Percentiles rank a stretch among this genome's conserved stretches.
phyloP scores from a whole-genome alignment of 257 asterid genomes.

The Przewalskia tangutica region DNA sequence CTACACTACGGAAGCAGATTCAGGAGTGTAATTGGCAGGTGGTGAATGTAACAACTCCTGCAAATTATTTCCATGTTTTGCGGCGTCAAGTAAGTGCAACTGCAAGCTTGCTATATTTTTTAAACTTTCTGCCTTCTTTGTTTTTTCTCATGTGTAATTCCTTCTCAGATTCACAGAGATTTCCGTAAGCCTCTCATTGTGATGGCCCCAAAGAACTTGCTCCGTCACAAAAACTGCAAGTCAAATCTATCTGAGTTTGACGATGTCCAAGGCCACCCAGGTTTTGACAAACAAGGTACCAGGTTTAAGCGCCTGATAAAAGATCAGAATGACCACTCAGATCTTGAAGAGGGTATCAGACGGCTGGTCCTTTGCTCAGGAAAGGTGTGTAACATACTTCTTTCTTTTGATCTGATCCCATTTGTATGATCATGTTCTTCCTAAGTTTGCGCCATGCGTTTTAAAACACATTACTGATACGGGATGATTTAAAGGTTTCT shows the following conservation, averaged over 20 bases:
- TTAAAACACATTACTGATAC: background rate
- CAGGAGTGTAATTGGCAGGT: constrained; percentile 99
- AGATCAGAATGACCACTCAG: constrained; percentile 18
- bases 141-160: background rate
- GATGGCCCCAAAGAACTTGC: constrained; percentile 29
- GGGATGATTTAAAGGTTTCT: background rate
- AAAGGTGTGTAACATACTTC: constrained; percentile 11
- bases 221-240: constrained; percentile 25
- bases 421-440: background rate
- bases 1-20: constrained; percentile 81
- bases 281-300: constrained; percentile 26
- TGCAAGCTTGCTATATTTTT: background rate
- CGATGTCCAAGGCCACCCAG: constrained; percentile 23
- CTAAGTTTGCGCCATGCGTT: background rate
- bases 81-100: constrained; percentile 80
- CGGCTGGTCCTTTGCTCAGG: constrained; percentile 30
- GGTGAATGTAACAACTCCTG: constrained; percentile 97
- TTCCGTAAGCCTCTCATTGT: constrained; percentile 29
- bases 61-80: constrained; percentile 95
- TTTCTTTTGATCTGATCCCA: background rate
- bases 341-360: constrained; percentile 20
- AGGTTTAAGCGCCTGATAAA: constrained; percentile 21
- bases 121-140: background rate
- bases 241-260: constrained; percentile 22
- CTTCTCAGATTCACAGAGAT: constrained; percentile 5